Evolutionary conservation across 257 asterid species (phyloP).

Genomic region (Leonotis leonurus): DNA sequence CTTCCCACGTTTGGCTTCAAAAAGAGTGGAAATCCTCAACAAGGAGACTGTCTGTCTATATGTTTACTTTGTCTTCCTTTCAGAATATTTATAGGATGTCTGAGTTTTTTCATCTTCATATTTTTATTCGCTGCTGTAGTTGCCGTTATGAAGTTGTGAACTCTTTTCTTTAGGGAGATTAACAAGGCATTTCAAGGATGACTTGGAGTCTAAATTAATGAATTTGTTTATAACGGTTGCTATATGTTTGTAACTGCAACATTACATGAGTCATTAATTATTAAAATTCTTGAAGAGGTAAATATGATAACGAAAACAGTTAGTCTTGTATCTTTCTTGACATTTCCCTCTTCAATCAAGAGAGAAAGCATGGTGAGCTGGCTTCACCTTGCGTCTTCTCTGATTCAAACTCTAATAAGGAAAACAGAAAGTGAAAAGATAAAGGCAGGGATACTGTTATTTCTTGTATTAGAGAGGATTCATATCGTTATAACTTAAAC

Average conservation of each 20-base stretch:
- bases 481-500: constrained; percentile 15
- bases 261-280: no score
- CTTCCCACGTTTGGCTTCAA: constrained; percentile 5
- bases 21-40: constrained; percentile 7
- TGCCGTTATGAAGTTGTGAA: constrained; percentile 7
- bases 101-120: constrained; percentile 6
- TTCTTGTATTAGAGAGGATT: constrained; percentile 4
- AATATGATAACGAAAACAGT: no score
- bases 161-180: constrained; percentile 17
- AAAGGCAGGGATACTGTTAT: background rate
- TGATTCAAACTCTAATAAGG: background rate
- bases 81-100: constrained; percentile 20
- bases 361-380: no score
- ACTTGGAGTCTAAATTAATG: background rate
- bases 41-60: constrained; percentile 37
- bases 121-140: constrained; percentile 13
- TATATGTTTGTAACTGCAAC: no score
- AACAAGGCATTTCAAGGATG: constrained; percentile 18
- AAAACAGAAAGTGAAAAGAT: background rate
- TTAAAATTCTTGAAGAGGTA: background rate
- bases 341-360: no score
- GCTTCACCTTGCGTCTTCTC: background rate
- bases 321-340: no score
- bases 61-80: constrained; percentile 27
- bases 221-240: no score